Evolutionary conservation across 768 basidiomycete genomes (phyloP).

Genomic region (Termitomyces sp.): DNA sequence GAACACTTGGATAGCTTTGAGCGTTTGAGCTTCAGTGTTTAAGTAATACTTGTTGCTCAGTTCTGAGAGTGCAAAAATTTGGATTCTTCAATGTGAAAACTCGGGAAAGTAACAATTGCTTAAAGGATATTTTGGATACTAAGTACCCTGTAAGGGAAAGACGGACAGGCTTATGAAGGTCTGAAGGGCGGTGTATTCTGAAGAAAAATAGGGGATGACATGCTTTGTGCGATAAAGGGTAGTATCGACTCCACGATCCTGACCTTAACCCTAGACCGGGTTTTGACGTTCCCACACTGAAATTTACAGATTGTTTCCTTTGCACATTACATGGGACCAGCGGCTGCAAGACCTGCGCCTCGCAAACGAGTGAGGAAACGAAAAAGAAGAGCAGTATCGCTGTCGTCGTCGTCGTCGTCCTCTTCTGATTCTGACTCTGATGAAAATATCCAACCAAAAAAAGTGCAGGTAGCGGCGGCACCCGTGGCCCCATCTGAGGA

Average conservation of each 20-base stretch:
- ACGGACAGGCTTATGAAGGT: too few species aligned
- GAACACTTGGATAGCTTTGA: too few species aligned
- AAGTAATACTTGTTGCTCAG: too few species aligned
- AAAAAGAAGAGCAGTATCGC: constrained; percentile 44
- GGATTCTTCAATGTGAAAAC: too few species aligned
- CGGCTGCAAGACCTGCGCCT: constrained; percentile 27
- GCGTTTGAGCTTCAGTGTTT: too few species aligned
- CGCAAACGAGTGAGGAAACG: constrained; percentile 50
- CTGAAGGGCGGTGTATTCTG: too few species aligned
- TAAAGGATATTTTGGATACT: too few species aligned
- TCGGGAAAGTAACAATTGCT: too few species aligned
- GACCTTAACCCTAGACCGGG: not conserved
- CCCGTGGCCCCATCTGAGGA: constrained; percentile 5
- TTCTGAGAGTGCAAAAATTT: too few species aligned
- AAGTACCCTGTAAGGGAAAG: too few species aligned
- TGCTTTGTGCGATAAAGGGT: too few species aligned
- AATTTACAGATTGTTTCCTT: not conserved
- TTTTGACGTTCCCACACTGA: not conserved
- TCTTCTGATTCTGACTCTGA: constrained; percentile 22
- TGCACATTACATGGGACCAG: constrained; percentile 12
- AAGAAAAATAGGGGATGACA: too few species aligned
- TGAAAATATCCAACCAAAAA: constrained; percentile 2
- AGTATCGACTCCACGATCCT: not conserved
- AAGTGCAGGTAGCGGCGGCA: constrained; percentile 5
- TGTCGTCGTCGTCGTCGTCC: constrained; percentile 36